Evolutionary conservation across 73 alveolate species (phyloP).

Genomic region (Paramecium octaurelia): DNA sequence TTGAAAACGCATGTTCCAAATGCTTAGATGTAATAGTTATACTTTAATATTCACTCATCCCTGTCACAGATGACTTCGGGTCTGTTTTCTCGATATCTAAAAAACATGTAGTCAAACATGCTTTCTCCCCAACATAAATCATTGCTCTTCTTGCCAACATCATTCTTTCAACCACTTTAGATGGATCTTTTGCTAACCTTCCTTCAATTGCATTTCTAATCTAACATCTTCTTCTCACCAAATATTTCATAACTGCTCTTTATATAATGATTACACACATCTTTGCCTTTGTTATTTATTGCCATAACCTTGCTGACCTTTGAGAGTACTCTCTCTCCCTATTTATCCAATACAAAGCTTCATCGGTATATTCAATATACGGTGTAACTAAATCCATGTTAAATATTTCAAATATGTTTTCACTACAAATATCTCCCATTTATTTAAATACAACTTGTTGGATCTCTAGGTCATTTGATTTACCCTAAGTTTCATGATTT

Average conservation of each 20-base stretch:
- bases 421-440: not conserved
- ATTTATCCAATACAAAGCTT: slow-evolving; percentile 16
- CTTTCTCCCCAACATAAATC: not conserved
- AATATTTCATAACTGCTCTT: not conserved
- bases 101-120: not conserved
- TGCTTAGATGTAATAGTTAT: not conserved
- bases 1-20: not conserved
- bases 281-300: no score
- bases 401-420: not conserved
- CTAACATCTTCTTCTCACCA: not conserved
- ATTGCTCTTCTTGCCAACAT: not conserved
- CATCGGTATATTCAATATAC: not conserved
- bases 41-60: not conserved
- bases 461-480: not conserved
- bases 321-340: not conserved
- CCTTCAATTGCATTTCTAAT: not conserved
- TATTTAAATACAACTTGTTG: not conserved
- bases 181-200: not conserved
- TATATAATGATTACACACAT: not conserved
- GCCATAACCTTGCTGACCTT: not conserved
- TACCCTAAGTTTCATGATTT: not conserved
- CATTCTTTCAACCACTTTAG: not conserved
- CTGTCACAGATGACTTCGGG: not conserved
- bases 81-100: not conserved
- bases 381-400: not conserved